Evolutionary conservation across 129 eudicot genomes (phyloP), one percentile per base, ranked within the genome.

Genomic region (Mikania micrantha): DNA sequence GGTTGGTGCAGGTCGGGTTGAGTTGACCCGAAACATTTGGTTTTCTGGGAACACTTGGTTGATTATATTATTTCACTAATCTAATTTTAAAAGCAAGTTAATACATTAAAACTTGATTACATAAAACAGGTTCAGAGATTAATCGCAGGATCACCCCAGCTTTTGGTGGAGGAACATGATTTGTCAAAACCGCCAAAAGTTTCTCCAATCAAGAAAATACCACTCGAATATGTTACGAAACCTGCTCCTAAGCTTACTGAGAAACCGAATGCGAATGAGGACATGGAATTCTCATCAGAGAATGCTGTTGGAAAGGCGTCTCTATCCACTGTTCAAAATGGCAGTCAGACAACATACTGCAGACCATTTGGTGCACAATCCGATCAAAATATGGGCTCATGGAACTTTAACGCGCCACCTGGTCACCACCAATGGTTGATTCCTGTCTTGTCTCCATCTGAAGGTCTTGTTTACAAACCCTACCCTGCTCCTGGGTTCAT

Each of bases 381-480:
- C 31, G 96, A 87, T 25, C 74, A 70, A 9, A 80, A 74, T 60
- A 79, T 71, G 73, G 75, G 75, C 4, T 70, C 89, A 15, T 85
- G 94, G 91, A 62, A 77, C 56, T 80, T 61, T 60, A 83, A 72
- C 45, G 88, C 81, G 56, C 85, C 83, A 2, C 79, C 82, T 39
- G 91, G 85, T 16, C 94, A 87, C 69, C 99, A 94, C 69, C 99
- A 94, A 49, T 94, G 95, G 97, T 49, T 94, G 73, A 70, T 90
- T 62, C 97, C 99, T 0, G 97, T 94, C 20, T 87, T 94, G 95
- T 66, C 99, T 28, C 97, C 99, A 6, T 81, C 94, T 29, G 99
- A 94, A 82, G 97, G 99, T 54, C 94, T 94, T 1, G 85, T 94
- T 1, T 94, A 90, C 84, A 94, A 94, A 70, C 99, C 99, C 1